A percentile compares a stretch with the other conserved stretches of the same genome.
Conservation (phyloP, 2,329 filamentous ascomycete genomes). For the Zelopaecilomyces penicillatus region DNA sequence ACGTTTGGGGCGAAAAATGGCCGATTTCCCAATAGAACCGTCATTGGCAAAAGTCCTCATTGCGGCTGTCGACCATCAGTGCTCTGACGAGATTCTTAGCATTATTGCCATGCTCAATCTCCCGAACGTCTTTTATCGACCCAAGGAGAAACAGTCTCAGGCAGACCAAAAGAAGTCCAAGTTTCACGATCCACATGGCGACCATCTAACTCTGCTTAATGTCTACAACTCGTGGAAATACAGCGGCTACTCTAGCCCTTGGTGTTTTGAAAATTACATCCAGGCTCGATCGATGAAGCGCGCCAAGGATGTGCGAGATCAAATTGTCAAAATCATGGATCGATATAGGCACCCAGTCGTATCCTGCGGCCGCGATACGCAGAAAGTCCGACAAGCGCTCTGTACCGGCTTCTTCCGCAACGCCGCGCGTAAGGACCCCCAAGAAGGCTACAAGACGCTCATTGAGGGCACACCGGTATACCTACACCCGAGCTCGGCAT, state of each 20-base stretch:
- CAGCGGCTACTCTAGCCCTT: conserved; percentile 70
- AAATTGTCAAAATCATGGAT: conserved; percentile 89
- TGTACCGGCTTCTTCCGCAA: conserved; percentile 96
- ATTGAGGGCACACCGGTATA: conserved; percentile 93
- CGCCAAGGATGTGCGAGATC: conserved; percentile 85
- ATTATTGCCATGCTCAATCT: conserved; percentile 94
- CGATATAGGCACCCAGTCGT: conserved; percentile 76
- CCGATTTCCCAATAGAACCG: conserved; percentile 97
- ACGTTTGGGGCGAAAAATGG: conserved; percentile 89
- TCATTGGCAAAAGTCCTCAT: conserved; percentile 86
- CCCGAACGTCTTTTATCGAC: conserved; percentile 82
- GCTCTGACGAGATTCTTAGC: conserved; percentile 86
- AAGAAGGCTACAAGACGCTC: conserved; percentile 95
- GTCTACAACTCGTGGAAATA: conserved; percentile 97
- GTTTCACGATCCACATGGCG: conserved; percentile 90
- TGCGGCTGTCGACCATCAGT: conserved; percentile 74
- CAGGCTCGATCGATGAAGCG: conserved; percentile 83
- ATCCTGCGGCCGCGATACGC: conserved; percentile 80
- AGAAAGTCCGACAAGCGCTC: conserved; percentile 78
- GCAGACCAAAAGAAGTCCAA: conserved; percentile 97
- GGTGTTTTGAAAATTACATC: conserved; percentile 98
- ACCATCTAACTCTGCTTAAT: conserved; percentile 90
- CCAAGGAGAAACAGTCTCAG: conserved; percentile 93
- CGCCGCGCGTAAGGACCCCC: conserved; percentile 85
- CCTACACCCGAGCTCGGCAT: conserved; percentile 80